Percentiles rank a stretch among this genome's conserved stretches.
Evolutionary conservation across 345 rosid genomes (phyloP).

Genomic region (Acer negundo): DNA sequence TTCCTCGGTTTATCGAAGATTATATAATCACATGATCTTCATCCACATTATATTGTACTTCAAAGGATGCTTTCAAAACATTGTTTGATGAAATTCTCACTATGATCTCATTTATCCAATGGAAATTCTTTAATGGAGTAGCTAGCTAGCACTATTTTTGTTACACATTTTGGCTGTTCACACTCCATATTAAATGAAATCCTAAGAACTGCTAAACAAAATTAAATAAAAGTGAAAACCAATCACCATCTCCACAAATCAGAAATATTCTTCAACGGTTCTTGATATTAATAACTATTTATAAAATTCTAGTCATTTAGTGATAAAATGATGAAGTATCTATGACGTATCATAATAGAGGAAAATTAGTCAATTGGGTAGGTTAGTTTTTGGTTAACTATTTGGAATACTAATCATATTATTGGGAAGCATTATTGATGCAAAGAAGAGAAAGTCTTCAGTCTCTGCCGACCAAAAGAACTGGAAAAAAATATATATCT

Average conservation of each 20-base stretch:
- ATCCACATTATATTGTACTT: neutral
- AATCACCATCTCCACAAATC: too few species aligned
- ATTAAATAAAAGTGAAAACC: too few species aligned
- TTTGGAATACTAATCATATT: neutral
- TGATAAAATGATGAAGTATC: too few species aligned
- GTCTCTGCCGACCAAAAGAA: neutral
- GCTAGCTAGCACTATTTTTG: too few species aligned
- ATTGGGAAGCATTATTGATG: neutral
- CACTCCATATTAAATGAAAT: neutral
- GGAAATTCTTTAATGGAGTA: too few species aligned
- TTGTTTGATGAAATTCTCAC: neutral
- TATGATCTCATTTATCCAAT: too few species aligned
- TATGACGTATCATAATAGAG: too few species aligned
- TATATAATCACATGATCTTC: neutral
- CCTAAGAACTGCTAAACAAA: neutral
- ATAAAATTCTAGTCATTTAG: too few species aligned
- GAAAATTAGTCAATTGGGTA: too few species aligned
- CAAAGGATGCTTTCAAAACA: neutral
- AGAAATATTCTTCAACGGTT: too few species aligned
- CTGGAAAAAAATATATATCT: neutral
- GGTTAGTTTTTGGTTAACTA: too few species aligned
- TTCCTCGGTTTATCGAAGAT: neutral
- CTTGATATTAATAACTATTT: too few species aligned
- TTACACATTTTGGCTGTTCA: neutral
- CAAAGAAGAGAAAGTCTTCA: neutral